phyloP scores from a whole-genome alignment of 2,329 filamentous ascomycete genomes.

The Trichoderma lentiforme region DNA sequence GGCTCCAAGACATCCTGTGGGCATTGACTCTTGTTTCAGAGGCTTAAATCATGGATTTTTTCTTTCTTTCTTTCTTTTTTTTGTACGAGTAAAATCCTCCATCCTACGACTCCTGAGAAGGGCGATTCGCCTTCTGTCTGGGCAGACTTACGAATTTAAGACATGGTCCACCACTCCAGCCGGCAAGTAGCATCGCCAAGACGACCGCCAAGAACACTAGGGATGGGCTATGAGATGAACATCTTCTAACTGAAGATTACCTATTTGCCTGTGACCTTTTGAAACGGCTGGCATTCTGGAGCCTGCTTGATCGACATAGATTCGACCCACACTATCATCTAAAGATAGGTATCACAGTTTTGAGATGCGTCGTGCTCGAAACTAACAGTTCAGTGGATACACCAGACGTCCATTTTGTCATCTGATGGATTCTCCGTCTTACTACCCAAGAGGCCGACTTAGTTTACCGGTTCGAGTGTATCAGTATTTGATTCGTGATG shows the following conservation, averaged over 20 bases:
- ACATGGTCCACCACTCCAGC: not conserved
- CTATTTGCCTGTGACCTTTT: not conserved
- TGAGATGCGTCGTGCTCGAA: not conserved
- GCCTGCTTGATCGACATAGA: not conserved
- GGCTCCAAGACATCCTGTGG: no score
- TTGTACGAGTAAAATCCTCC: not conserved
- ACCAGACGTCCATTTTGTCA: no score
- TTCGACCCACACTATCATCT: not conserved
- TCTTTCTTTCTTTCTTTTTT: no score
- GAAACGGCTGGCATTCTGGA: not conserved
- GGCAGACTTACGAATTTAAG: not conserved
- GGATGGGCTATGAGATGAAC: not conserved
- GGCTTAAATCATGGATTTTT: not conserved
- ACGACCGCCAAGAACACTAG: constrained; percentile 14
- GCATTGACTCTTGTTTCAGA: not conserved
- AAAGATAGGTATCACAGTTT: not conserved
- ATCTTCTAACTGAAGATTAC: not conserved
- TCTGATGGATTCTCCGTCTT: no score
- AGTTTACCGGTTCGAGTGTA: not conserved
- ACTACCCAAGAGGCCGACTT: not conserved
- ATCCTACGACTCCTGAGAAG: not conserved
- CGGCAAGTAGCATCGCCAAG: not conserved
- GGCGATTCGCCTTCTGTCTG: not conserved
- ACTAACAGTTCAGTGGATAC: not conserved
- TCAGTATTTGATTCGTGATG: not conserved